A percentile compares a stretch with the other conserved stretches of the same genome.
These are phyloP conservation scores for Melampsora americana DNA, from an alignment of 1,284 basidiomycete genomes.

Conservation along the genomic window DNA sequence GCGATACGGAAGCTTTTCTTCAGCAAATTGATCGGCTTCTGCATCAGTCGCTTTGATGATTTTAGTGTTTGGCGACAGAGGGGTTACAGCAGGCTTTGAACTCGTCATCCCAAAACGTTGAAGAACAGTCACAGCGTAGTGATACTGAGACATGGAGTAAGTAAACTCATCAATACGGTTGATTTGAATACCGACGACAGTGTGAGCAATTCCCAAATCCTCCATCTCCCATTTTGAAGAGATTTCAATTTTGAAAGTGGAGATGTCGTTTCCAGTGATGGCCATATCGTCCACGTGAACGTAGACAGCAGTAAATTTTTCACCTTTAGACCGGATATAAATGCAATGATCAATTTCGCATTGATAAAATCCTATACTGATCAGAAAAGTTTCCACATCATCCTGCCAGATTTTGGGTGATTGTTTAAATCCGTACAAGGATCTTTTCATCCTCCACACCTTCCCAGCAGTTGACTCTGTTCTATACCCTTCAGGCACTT, in stretches of 20 bases:
- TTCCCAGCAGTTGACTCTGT: no score
- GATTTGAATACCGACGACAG: no score
- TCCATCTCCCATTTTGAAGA: constrained; percentile 9
- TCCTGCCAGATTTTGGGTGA: constrained; percentile 1
- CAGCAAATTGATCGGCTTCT: background rate
- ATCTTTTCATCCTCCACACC: background rate
- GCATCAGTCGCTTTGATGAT: background rate
- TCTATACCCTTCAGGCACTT: background rate
- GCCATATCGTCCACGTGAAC: no score
- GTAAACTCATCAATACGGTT: background rate
- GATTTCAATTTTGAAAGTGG: constrained; percentile 7
- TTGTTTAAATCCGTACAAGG: constrained; percentile 27
- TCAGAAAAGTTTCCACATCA: constrained; percentile 2
- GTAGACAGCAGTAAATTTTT: no score
- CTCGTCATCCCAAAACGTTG: background rate
- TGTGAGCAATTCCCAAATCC: no score
- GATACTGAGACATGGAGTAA: no score
- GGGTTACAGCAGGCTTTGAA: no score
- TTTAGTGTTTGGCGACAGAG: background rate
- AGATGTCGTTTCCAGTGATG: background rate
- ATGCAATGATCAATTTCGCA: no score
- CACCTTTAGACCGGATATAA: no score
- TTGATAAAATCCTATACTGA: no score
- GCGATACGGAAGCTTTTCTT: constrained; percentile 2
- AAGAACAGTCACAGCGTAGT: background rate